Percentiles rank a stretch among this genome's conserved stretches.
Conservation (phyloP, 176 grass and related monocot species). For the Carex scoparia region DNA sequence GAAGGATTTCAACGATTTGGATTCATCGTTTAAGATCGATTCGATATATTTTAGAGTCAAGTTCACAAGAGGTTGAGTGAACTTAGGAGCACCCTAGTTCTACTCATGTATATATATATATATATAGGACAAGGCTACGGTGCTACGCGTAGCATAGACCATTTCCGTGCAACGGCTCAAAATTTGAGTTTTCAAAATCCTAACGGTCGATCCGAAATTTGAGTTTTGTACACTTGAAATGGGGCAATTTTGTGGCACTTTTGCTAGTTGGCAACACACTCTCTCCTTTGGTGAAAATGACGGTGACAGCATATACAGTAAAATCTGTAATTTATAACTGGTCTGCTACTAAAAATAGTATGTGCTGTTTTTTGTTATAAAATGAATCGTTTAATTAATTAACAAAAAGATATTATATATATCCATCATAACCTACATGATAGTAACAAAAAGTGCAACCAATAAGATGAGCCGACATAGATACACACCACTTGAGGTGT, state of each 20-base stretch:
- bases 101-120: too few relatives aligned
- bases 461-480: constrained; percentile 19
- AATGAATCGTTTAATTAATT: neutral
- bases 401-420: neutral
- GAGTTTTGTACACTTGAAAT: neutral
- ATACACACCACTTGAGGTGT: neutral
- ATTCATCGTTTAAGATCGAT: too few relatives aligned
- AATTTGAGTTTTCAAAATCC: too few relatives aligned
- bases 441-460: constrained; percentile 17
- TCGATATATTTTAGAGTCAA: too few relatives aligned
- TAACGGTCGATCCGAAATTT: too few relatives aligned
- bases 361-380: neutral
- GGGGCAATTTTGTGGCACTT: neutral
- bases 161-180: too few relatives aligned
- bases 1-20: too few relatives aligned
- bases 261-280: neutral
- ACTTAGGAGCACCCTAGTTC: too few relatives aligned
- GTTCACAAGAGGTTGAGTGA: too few relatives aligned
- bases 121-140: too few relatives aligned
- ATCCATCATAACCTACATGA: constrained; percentile 5
- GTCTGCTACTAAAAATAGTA: neutral
- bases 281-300: neutral
- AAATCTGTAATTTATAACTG: neutral
- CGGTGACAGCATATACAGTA: neutral
- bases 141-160: too few relatives aligned